Percentiles rank a stretch among this genome's conserved stretches.
These are phyloP conservation scores for Sicyos edulis DNA, from an alignment of 306 rosid species.

Conservation along the genomic window DNA sequence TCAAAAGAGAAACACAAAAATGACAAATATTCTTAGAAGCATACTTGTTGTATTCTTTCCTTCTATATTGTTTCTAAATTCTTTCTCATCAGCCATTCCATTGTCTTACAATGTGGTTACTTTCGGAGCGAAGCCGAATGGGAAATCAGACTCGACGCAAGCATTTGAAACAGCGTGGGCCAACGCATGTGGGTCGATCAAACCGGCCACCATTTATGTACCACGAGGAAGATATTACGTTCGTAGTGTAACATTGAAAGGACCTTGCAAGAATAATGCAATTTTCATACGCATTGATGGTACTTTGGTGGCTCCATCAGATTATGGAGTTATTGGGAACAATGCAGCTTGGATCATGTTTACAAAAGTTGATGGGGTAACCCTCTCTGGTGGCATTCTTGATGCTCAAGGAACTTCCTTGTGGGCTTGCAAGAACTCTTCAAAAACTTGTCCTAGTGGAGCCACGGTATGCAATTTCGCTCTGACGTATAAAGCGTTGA, in stretches of 20 bases:
- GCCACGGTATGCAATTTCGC: background rate
- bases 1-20: background rate
- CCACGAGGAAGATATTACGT: conserved; percentile 29
- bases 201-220: background rate
- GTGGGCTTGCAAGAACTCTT: conserved; percentile 33
- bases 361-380: conserved; percentile 29
- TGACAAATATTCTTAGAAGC: background rate
- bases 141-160: background rate
- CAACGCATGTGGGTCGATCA: background rate
- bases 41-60: background rate
- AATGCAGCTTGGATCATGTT: conserved; percentile 55
- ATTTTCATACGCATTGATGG: conserved; percentile 35
- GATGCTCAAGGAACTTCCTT: conserved; percentile 45
- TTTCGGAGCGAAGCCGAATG: background rate
- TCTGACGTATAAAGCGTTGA: too few relatives aligned
- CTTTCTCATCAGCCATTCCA: background rate
- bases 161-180: background rate
- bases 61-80: background rate
- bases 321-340: conserved; percentile 37
- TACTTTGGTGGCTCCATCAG: conserved; percentile 43
- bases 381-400: conserved; percentile 35
- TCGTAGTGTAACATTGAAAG: conserved; percentile 20
- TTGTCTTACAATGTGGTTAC: background rate
- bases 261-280: conserved; percentile 45
- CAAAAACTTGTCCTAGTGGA: background rate